Conservation (phyloP, 441 rosid genomes). For the Pelargonium fulgidum region DNA sequence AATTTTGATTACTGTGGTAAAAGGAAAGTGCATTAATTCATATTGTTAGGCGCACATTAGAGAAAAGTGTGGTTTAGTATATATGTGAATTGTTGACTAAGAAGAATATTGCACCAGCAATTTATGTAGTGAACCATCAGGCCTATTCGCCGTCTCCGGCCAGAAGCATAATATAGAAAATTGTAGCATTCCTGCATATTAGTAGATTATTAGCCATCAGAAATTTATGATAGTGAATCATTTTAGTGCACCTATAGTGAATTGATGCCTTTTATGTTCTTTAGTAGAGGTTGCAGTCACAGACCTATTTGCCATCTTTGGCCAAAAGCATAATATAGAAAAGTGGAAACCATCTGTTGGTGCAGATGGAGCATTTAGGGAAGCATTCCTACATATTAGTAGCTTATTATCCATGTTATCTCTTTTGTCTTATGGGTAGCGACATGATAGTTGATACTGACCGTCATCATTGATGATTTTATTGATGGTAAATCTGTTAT, state of each 20-base stretch:
- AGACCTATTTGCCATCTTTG: not conserved
- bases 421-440: not conserved
- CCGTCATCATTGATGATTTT: not conserved
- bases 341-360: too few species aligned
- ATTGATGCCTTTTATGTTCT: not conserved
- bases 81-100: too few species aligned
- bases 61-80: too few species aligned
- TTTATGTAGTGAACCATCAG: not conserved
- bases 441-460: not conserved
- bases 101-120: not conserved
- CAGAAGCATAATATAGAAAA: not conserved
- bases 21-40: not conserved
- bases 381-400: not conserved
- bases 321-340: not conserved
- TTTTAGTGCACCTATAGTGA: not conserved
- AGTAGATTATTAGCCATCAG: not conserved
- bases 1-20: not conserved
- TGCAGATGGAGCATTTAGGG: not conserved
- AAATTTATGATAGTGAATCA: not conserved
- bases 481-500: not conserved
- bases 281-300: too few species aligned
- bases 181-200: not conserved
- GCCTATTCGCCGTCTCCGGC: not conserved
- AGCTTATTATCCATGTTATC: not conserved
- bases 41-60: not conserved